Evolutionary conservation across 805 yeast species (phyloP).

Genomic region (Candida bentonensis): DNA sequence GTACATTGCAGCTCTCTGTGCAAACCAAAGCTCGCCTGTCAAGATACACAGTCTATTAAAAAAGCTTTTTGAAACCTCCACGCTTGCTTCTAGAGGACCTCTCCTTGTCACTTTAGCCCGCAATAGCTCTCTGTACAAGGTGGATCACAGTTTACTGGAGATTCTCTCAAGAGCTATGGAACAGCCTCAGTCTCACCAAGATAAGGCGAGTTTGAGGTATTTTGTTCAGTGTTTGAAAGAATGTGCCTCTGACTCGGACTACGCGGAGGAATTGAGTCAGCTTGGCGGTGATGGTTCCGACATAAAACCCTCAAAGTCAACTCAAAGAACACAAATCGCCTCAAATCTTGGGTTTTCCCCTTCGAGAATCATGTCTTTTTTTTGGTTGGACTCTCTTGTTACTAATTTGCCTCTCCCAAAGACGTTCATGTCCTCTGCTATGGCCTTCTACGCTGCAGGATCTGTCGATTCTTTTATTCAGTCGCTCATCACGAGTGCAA

Average conservation of each 20-base stretch:
- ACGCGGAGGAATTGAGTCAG: not conserved
- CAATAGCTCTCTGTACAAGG: not conserved
- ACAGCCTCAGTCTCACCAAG: not conserved
- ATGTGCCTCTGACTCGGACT: not conserved
- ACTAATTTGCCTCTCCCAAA: not conserved
- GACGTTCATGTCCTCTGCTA: not conserved
- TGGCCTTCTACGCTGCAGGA: not conserved
- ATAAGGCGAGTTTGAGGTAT: not conserved
- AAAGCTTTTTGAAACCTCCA: not conserved
- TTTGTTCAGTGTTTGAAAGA: not conserved
- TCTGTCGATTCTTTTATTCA: not conserved
- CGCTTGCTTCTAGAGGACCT: not conserved
- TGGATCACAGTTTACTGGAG: not conserved
- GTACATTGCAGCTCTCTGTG: not conserved
- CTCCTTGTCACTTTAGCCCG: not conserved
- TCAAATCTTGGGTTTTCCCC: not conserved
- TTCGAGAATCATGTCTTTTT: not conserved
- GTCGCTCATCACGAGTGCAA: constrained; percentile 26
- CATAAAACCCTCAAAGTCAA: too few species aligned
- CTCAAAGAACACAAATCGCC: not conserved
- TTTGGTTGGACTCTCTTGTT: not conserved
- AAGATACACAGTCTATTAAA: not conserved
- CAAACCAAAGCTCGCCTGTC: not conserved
- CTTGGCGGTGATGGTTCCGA: not conserved
- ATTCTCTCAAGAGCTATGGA: not conserved